phyloP scores from a whole-genome alignment of 1,284 basidiomycete genomes.

The Tylopilus orsonianus region DNA sequence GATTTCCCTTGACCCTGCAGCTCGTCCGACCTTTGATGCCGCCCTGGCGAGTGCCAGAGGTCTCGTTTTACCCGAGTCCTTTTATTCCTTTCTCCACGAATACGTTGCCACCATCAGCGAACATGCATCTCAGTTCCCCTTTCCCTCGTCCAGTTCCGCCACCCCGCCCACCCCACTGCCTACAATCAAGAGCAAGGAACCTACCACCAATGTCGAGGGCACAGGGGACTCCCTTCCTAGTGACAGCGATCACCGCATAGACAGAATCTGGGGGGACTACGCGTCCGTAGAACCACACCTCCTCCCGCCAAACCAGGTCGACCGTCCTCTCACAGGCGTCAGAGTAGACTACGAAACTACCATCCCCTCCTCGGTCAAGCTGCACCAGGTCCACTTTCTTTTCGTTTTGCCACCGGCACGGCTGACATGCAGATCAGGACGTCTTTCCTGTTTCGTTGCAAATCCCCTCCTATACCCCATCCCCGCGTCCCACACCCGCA shows the following conservation, averaged over 20 bases:
- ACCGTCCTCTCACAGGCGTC: conserved; percentile 51
- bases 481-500: conserved; percentile 52
- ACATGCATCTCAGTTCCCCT: conserved; percentile 47
- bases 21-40: conserved; percentile 82
- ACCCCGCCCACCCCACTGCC: conserved; percentile 27
- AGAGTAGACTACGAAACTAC: conserved; percentile 48
- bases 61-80: conserved; percentile 85
- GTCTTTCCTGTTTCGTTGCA: conserved; percentile 74
- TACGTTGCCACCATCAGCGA: conserved; percentile 84
- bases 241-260: conserved; percentile 78
- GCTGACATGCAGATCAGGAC: conserved; percentile 45
- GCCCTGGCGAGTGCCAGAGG: conserved; percentile 80
- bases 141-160: conserved; percentile 39
- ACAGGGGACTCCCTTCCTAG: conserved; percentile 55
- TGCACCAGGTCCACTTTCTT: conserved; percentile 55
- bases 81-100: conserved; percentile 92
- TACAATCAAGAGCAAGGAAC: conserved; percentile 29
- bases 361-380: conserved; percentile 43
- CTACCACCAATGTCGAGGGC: conserved; percentile 25
- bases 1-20: conserved; percentile 78
- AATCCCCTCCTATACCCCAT: conserved; percentile 68
- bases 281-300: conserved; percentile 76
- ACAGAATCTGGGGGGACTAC: conserved; percentile 80
- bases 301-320: conserved; percentile 42
- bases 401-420: background rate